These are phyloP conservation scores for Candida glucosophila DNA, from an alignment of 1,139 yeast species.

Conservation along the genomic window DNA sequence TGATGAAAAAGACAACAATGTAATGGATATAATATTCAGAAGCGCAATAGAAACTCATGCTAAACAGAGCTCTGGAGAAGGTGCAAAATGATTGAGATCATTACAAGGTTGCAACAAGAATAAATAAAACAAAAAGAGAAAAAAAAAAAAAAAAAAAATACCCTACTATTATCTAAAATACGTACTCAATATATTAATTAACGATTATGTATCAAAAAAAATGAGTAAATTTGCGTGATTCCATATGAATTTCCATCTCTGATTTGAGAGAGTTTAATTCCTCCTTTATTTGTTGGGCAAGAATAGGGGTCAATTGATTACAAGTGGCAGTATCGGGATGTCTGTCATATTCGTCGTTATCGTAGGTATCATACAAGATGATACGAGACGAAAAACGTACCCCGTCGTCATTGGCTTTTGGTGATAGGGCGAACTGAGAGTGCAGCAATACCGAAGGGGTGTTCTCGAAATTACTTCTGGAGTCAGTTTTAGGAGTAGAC, in stretches of 20 bases:
- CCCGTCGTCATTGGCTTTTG: slow-evolving; percentile 8
- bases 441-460: no score
- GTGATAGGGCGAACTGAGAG: slow-evolving; percentile 17
- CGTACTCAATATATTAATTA: no score
- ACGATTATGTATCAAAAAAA: slow-evolving; percentile 51
- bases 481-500: slow-evolving; percentile 22
- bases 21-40: slow-evolving; percentile 35
- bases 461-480: not conserved
- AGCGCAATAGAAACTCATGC: slow-evolving; percentile 34
- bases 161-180: not conserved
- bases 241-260: slow-evolving; percentile 75
- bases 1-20: slow-evolving; percentile 23
- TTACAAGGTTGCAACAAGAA: not conserved
- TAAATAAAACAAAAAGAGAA: slow-evolving; percentile 1
- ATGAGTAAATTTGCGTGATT: slow-evolving; percentile 75
- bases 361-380: slow-evolving; percentile 78
- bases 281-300: slow-evolving; percentile 82
- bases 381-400: slow-evolving; percentile 84
- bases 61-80: no score
- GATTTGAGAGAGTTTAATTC: slow-evolving; percentile 74
- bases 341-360: slow-evolving; percentile 81
- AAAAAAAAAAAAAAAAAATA: not conserved
- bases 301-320: slow-evolving; percentile 78
- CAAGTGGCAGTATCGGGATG: slow-evolving; percentile 93
- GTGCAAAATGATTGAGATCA: no score